These are phyloP conservation scores for Urochloa ruziziensis DNA, from an alignment of 176 grass and related monocot species.

Conservation along the genomic window DNA sequence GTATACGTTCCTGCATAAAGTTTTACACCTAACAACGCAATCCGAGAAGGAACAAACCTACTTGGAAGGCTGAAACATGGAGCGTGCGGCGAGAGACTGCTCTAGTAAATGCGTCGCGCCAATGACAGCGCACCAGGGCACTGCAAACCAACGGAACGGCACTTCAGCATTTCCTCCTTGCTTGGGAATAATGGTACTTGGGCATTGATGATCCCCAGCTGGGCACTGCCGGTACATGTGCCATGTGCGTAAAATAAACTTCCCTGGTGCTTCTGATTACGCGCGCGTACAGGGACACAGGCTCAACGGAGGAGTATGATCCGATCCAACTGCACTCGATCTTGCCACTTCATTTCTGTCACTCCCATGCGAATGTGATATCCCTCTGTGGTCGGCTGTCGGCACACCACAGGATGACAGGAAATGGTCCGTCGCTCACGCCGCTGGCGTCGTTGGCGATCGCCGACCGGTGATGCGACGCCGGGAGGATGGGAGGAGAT, in stretches of 20 bases:
- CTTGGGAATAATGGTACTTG: neutral
- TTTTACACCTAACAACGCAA: neutral
- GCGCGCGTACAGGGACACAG: neutral
- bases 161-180: neutral
- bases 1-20: neutral
- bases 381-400: neutral
- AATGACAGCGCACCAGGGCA: conserved; percentile 28
- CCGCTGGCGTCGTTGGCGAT: neutral
- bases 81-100: neutral
- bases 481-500: neutral
- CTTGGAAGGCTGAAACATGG: conserved; percentile 8
- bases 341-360: neutral
- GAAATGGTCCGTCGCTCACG: no score
- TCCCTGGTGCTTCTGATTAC: neutral
- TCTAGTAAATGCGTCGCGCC: conserved; percentile 32
- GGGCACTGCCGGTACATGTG: neutral
- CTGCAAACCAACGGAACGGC: neutral
- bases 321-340: neutral
- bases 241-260: neutral
- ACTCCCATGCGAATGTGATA: neutral
- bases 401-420: neutral
- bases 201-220: conserved; percentile 7
- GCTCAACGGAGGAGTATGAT: neutral
- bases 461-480: neutral
- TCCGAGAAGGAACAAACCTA: neutral